Conservation (phyloP, 495 filamentous ascomycete species). For the Symbiotaphrina buchneri region DNA sequence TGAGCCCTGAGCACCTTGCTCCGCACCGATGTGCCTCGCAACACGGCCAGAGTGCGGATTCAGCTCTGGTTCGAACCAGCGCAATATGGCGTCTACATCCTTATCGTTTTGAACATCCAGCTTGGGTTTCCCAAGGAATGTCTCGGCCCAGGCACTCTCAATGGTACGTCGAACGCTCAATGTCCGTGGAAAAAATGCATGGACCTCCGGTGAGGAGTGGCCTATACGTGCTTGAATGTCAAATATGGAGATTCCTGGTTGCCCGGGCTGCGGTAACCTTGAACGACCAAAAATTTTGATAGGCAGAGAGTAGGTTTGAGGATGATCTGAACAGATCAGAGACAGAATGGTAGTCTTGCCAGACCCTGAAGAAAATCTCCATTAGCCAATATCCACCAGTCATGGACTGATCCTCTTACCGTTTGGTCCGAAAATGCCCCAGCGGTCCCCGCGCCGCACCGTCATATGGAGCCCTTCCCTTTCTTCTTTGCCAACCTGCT, state of each 20-base stretch:
- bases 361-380: constrained; percentile 21
- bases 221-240: constrained; percentile 80
- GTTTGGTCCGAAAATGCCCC: constrained; percentile 83
- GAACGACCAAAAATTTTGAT: constrained; percentile 67
- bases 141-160: constrained; percentile 76
- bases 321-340: constrained; percentile 85
- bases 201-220: constrained; percentile 82
- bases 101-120: constrained; percentile 28
- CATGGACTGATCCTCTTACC: constrained; percentile 15
- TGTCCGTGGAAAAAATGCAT: constrained; percentile 69
- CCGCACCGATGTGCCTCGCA: neutral
- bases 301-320: constrained; percentile 75
- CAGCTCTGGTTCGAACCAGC: constrained; percentile 55
- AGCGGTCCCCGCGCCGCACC: constrained; percentile 61
- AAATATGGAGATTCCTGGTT: constrained; percentile 65
- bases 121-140: constrained; percentile 46
- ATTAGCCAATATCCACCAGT: constrained; percentile 1
- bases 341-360: constrained; percentile 88
- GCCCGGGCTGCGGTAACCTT: constrained; percentile 48
- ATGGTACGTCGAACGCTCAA: constrained; percentile 53
- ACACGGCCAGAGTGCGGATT: constrained; percentile 19
- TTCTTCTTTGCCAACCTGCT: constrained; percentile 24
- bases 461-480: constrained; percentile 54
- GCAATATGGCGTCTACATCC: constrained; percentile 39
- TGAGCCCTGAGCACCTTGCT: neutral